Base-by-base conservation (phyloP, 305 asterid species). In the Fraxinus floribunda region DNA sequence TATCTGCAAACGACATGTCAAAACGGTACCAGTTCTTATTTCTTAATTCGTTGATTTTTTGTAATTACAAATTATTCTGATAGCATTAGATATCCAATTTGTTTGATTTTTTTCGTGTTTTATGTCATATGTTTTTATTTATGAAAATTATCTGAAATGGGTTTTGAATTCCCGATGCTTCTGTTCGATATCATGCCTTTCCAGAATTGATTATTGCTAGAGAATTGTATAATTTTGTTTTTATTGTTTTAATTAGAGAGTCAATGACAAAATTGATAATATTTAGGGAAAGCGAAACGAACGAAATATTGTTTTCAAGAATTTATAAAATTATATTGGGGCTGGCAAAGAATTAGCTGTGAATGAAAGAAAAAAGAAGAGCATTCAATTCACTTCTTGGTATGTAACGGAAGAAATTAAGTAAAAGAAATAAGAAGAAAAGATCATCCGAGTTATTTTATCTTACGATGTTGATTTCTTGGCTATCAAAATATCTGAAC, bases 1-100 rank as follows among this genome's bases (percentile, higher is more conserved):
- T 83, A 86, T 81, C 86, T 78, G 83, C 82, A 66, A 29, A 36
- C 70, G 81, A 77, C 84, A 88, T 88, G 91, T 85, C 91, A 66
- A 88, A 88, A 78, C 84, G 88, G 91, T 88, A 78, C 32, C 30
- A 0, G 15, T 77, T 34, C 15, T 1, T 8, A n/a, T 38, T 62
- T 75, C 75, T 38, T 11, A 7, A 34, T 74, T 78, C 30, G 32
- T 49, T 13, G 7, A 13, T 38, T 70, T 13, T 6, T 15, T 39
- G 2, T 24, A 29, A 13, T 39, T 13, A 26, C n/a, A 34, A 20
- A 71, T 76, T 22, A 64, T 8, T 16, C 41, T 62, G 10, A 22
- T 57, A 1, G 18, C 46, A 5, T 32, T 3, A 7, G 24, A n/a
- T 60, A 9, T 38, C 5, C 78, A 46, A 6, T 79, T 79, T 11